Percentiles rank a stretch among this genome's conserved stretches.
Conservation (phyloP, 306 rosid genomes). For the Astragalus membranaceus region DNA sequence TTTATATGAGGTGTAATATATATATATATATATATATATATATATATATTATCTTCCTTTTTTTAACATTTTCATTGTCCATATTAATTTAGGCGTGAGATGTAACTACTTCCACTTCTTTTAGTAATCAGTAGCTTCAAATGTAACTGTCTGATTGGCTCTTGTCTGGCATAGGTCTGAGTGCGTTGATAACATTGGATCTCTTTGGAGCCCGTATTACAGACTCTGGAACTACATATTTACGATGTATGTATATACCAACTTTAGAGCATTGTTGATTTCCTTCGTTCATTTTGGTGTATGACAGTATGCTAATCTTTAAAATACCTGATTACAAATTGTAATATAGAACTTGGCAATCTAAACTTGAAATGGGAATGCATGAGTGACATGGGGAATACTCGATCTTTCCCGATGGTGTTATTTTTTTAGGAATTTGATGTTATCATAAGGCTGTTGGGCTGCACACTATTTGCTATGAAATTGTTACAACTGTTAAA, state of each 20-base stretch:
- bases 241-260: constrained; percentile 54
- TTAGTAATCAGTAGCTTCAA: not conserved
- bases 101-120: not conserved
- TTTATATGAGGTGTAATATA: too few species aligned
- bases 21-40: too few species aligned
- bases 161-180: constrained; percentile 50
- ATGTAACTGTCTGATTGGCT: not conserved
- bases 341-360: not conserved
- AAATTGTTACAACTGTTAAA: not conserved
- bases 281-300: not conserved
- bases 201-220: constrained; percentile 91
- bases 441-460: not conserved
- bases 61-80: not conserved
- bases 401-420: not conserved
- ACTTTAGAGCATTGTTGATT: constrained; percentile 10
- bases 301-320: not conserved
- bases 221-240: constrained; percentile 64
- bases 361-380: not conserved
- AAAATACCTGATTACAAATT: not conserved
- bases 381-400: not conserved
- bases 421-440: not conserved
- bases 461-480: not conserved
- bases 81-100: not conserved
- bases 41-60: too few species aligned
- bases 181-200: constrained; percentile 78